Conservation (phyloP, 1,139 yeast species). For the Lodderomyces parapsilosis region DNA sequence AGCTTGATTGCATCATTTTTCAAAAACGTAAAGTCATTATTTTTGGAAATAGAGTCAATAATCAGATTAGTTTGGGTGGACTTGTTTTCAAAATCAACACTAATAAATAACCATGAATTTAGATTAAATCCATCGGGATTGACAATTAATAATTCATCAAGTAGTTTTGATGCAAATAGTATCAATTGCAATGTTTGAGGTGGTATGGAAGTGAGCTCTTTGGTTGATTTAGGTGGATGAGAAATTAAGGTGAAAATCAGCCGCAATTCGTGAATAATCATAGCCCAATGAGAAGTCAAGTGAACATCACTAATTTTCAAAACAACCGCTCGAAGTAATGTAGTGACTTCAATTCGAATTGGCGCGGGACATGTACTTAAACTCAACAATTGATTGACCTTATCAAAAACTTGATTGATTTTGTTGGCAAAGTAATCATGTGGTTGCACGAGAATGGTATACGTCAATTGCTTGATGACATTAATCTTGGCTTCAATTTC, state of each 20-base stretch:
- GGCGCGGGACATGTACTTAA: conserved; percentile 27
- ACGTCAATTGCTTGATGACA: conserved; percentile 59
- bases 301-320: conserved; percentile 64
- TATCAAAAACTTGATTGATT: conserved; percentile 50
- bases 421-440: conserved; percentile 51
- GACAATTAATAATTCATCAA: conserved; percentile 69
- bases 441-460: conserved; percentile 60
- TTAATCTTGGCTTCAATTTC: conserved; percentile 53
- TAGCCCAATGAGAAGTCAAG: conserved; percentile 69
- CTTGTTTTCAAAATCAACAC: conserved; percentile 61
- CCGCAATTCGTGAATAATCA: conserved; percentile 61
- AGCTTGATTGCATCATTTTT: conserved; percentile 32
- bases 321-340: conserved; percentile 61
- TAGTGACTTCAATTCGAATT: conserved; percentile 47
- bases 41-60: conserved; percentile 48
- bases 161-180: conserved; percentile 67
- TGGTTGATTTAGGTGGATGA: conserved; percentile 9
- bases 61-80: conserved; percentile 27
- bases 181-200: conserved; percentile 43
- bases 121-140: conserved; percentile 78
- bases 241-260: conserved; percentile 42
- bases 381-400: conserved; percentile 23
- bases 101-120: conserved; percentile 82
- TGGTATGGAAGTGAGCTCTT: conserved; percentile 31
- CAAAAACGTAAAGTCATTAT: conserved; percentile 36